A percentile compares a stretch with the other conserved stretches of the same genome.
These are phyloP conservation scores for Ilyonectria destructans DNA, from an alignment of 2,329 filamentous ascomycete genomes.

Conservation along the genomic window DNA sequence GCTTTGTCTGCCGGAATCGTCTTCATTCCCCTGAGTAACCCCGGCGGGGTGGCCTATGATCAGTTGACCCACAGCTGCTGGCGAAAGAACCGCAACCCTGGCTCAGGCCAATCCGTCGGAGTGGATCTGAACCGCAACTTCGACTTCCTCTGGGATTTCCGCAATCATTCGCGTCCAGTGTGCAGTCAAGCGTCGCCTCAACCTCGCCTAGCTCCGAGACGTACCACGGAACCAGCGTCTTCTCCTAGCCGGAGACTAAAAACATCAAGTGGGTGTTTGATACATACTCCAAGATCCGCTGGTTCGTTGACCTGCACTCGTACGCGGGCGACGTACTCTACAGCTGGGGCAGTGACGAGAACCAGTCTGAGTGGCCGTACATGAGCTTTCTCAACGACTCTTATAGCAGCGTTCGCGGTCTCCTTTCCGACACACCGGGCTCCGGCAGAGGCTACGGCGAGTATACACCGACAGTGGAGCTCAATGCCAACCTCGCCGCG, in stretches of 20 bases:
- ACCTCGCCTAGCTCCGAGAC: slow-evolving; percentile 58
- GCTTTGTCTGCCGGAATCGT: slow-evolving; percentile 65
- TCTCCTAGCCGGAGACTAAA: slow-evolving; percentile 68
- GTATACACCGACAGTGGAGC: slow-evolving; percentile 56
- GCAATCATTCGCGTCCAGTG: slow-evolving; percentile 58
- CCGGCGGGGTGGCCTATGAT: slow-evolving; percentile 65
- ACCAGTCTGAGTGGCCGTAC: slow-evolving; percentile 59
- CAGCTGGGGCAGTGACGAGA: slow-evolving; percentile 68
- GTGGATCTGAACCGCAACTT: slow-evolving; percentile 58
- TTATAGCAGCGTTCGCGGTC: slow-evolving; percentile 65
- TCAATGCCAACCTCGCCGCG: slow-evolving; percentile 49
- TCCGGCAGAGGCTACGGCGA: slow-evolving; percentile 56
- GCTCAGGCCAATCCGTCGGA: slow-evolving; percentile 45
- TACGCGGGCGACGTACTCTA: slow-evolving; percentile 66
- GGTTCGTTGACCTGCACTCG: slow-evolving; percentile 71
- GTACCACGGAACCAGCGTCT: slow-evolving; percentile 64
- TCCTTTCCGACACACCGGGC: slow-evolving; percentile 56
- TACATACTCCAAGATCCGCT: slow-evolving; percentile 64
- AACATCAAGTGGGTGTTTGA: slow-evolving; percentile 67
- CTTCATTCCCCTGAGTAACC: slow-evolving; percentile 52
- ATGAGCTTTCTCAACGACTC: slow-evolving; percentile 67
- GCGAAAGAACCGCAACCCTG: slow-evolving; percentile 67
- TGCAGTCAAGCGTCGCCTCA: slow-evolving; percentile 55
- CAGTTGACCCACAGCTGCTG: slow-evolving; percentile 63
- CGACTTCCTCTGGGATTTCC: slow-evolving; percentile 64